Evolutionary conservation across 2,329 filamentous ascomycete genomes (phyloP).

Genomic region (Arthroderma sp.): DNA sequence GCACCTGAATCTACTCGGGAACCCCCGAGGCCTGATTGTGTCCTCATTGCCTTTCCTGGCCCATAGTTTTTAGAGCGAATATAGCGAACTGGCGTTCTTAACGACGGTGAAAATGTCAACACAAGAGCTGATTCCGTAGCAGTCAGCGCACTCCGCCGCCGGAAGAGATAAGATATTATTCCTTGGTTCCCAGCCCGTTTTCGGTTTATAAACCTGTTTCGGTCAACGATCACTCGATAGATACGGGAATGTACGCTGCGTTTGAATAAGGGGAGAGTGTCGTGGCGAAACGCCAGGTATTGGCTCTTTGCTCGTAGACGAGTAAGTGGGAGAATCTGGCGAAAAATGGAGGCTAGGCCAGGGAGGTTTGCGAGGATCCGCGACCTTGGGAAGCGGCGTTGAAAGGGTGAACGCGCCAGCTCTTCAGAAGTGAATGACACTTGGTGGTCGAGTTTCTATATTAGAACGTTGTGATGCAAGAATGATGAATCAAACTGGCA

Average conservation of each 20-base stretch:
- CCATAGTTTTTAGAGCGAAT: constrained; percentile 7
- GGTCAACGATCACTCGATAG: constrained; percentile 58
- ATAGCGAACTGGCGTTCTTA: background rate
- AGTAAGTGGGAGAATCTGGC: constrained; percentile 51
- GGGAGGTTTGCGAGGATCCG: too few relatives aligned
- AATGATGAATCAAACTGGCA: too few relatives aligned
- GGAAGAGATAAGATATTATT: constrained; percentile 19
- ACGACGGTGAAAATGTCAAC: background rate
- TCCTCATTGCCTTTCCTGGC: constrained; percentile 1
- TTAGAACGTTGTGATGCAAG: too few relatives aligned
- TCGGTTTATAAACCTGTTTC: constrained; percentile 44
- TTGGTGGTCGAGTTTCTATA: too few relatives aligned
- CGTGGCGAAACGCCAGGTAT: constrained; percentile 58
- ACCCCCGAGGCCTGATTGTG: background rate
- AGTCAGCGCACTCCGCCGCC: background rate
- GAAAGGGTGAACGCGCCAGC: too few relatives aligned
- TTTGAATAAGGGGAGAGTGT: constrained; percentile 58
- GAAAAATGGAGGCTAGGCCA: constrained; percentile 25
- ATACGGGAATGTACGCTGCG: constrained; percentile 61
- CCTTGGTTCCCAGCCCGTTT: constrained; percentile 37
- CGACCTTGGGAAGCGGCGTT: too few relatives aligned
- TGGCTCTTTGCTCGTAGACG: constrained; percentile 52
- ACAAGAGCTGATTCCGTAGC: background rate
- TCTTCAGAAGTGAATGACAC: too few relatives aligned
- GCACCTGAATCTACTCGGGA: background rate